Percentiles rank a stretch among this genome's conserved stretches.
These are phyloP conservation scores for Colletotrichum lindemuthianum DNA, from an alignment of 2,329 filamentous ascomycete species.

Conservation along the genomic window DNA sequence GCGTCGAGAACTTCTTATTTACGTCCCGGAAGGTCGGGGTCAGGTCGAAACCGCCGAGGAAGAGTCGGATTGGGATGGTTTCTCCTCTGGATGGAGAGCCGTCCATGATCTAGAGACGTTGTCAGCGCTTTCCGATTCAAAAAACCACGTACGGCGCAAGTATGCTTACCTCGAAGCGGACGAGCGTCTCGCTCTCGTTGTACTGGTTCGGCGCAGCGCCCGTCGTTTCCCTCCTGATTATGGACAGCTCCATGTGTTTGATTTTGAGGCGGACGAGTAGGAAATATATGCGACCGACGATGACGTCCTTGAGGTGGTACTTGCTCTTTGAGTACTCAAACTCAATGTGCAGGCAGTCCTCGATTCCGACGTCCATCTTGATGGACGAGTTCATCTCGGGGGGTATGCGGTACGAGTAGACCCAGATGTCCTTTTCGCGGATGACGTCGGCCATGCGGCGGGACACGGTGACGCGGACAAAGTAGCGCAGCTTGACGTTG, in stretches of 20 bases:
- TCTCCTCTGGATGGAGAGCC: constrained; percentile 94
- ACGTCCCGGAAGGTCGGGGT: constrained; percentile 99
- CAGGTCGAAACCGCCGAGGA: constrained; percentile 96
- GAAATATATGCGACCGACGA: constrained; percentile 98
- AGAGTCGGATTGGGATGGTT: constrained; percentile 96
- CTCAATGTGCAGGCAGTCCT: constrained; percentile 98
- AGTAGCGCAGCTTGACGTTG: constrained; percentile 99
- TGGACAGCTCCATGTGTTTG: constrained; percentile 99
- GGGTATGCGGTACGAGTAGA: constrained; percentile 97
- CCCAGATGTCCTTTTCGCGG: constrained; percentile 99
- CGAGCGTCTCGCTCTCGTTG: constrained; percentile 98
- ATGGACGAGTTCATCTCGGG: constrained; percentile 98
- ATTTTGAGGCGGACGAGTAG: constrained; percentile 97
- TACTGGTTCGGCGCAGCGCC: constrained; percentile 98
- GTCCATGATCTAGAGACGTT: constrained; percentile 83
- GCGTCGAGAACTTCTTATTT: constrained; percentile 99
- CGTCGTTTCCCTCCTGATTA: constrained; percentile 96
- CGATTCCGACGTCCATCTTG: constrained; percentile 99
- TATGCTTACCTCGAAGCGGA: constrained; percentile 83
- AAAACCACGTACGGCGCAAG: background rate
- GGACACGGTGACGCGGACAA: constrained; percentile 95
- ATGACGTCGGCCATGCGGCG: constrained; percentile 98
- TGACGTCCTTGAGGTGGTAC: constrained; percentile 99
- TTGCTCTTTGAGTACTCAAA: constrained; percentile 99
- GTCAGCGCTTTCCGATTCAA: constrained; percentile 1